phyloP scores from a whole-genome alignment of 306 rosid species.

The Cicer chorassanicum region DNA sequence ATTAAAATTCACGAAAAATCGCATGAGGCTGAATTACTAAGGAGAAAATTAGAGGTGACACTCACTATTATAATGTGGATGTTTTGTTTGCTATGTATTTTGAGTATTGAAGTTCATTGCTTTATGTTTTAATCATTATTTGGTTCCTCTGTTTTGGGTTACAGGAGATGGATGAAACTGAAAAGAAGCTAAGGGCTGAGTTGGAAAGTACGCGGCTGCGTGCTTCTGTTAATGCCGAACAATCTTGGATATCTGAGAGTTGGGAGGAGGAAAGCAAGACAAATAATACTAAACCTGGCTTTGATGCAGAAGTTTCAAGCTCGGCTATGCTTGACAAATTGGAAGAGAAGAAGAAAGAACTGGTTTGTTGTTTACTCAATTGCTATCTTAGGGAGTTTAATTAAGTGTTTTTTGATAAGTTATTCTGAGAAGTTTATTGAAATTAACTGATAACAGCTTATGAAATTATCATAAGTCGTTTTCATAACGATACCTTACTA shows the following conservation, averaged over 20 bases:
- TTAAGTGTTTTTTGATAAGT: not conserved
- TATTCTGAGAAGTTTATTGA: not conserved
- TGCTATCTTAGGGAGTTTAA: not conserved
- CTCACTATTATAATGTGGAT: too few relatives aligned
- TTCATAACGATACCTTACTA: not conserved
- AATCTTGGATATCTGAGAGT: slow-evolving; percentile 48
- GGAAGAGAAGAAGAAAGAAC: slow-evolving; percentile 74
- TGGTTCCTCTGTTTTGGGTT: slow-evolving; percentile 30
- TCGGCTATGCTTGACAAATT: slow-evolving; percentile 59
- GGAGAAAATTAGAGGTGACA: slow-evolving; percentile 67
- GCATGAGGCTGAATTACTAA: slow-evolving; percentile 64
- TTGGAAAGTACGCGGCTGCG: slow-evolving; percentile 48
- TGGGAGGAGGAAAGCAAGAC: slow-evolving; percentile 48
- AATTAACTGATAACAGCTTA: not conserved
- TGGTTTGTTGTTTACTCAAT: slow-evolving; percentile 56
- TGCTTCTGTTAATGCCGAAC: slow-evolving; percentile 43
- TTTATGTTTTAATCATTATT: slow-evolving; percentile 12
- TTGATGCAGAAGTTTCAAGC: slow-evolving; percentile 54
- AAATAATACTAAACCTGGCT: slow-evolving; percentile 41
- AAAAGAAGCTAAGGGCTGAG: slow-evolving; percentile 61
- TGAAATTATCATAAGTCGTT: not conserved
- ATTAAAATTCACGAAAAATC: slow-evolving; percentile 69
- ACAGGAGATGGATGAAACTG: slow-evolving; percentile 77
- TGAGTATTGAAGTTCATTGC: not conserved
- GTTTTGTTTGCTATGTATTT: not conserved